Evolutionary conservation across 768 basidiomycete species (phyloP), one percentile per base, ranked within the genome.

Genomic region (Crassisporium funariophilum): DNA sequence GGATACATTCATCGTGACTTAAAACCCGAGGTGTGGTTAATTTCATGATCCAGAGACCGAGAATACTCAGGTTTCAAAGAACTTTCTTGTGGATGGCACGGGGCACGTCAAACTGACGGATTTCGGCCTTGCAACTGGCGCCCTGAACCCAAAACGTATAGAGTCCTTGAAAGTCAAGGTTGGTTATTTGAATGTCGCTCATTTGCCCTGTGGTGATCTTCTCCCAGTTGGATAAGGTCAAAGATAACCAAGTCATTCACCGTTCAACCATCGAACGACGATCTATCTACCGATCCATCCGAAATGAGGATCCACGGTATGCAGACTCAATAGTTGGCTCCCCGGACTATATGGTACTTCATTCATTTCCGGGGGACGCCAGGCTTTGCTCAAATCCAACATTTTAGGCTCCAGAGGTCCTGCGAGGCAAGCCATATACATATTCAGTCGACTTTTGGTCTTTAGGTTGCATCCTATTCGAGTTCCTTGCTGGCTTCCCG

Each of bases 371-470:
- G 20, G 10, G 8, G 24, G 41, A 35, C 15, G 22, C 53, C 7
- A 41, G 17, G 37, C 35, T 33, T 19, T 16, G 38, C 21, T 22
- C 39, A n/a, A 31, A 11, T 3, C 29, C 27, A 29, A 16, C 27
- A 17, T 23, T 10, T 10, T 45, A 79, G 77, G 83, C 97, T 1
- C 89, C 91, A 0, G 91, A 93, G 62, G 94, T 98, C 16, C 79
- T 98, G 19, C 83, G 95, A 21, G 95, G 90, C 25, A 93, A 94
- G 67, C 89, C 93, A 0, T 99, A 99, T 68, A 87, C 88, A 0
- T 98, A 88, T 66, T 91, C 91, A 0, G 97, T 98, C 38, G 97
- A 99, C 69, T 98, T 89, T 58, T 98, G 97, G 97, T 95, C 93
- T 1, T 79, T 99, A 6, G 97, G 97, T 5, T 98, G 97, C 66